Evolutionary conservation across 108 stramenopile genomes (phyloP).

Genomic region (Chaetoceros muelleri): DNA sequence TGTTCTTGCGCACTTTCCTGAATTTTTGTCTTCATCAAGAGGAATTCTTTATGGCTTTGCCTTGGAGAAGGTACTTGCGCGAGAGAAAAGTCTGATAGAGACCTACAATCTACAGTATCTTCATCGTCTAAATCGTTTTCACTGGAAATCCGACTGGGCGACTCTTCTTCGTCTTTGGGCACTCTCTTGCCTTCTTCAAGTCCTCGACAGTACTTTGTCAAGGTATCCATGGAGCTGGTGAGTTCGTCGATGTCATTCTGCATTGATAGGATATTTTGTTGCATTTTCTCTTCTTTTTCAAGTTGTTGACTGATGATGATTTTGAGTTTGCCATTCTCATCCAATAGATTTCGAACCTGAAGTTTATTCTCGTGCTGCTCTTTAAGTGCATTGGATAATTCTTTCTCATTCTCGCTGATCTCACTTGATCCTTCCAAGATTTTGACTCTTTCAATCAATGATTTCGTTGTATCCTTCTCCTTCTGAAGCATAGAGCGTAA

Average conservation of each 20-base stretch:
- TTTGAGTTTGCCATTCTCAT: not conserved
- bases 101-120: not conserved
- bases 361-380: not conserved
- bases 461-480: not conserved
- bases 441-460: not conserved
- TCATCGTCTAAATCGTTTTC: not conserved
- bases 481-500: not conserved
- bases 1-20: not conserved
- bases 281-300: not conserved
- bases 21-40: not conserved
- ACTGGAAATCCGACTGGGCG: not conserved
- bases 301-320: not conserved
- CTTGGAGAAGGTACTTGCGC: not conserved
- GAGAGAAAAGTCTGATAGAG: not conserved
- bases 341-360: not conserved
- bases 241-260: not conserved
- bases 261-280: not conserved
- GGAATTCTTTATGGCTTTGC: not conserved
- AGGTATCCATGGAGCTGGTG: not conserved
- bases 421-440: not conserved
- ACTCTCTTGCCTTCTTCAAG: not conserved
- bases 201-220: not conserved
- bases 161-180: not conserved
- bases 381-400: not conserved
- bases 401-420: not conserved